Percentiles rank a stretch among this genome's conserved stretches.
Evolutionary conservation across 2,329 filamentous ascomycete species (phyloP).

Genomic region (Incumbomyces lentus): DNA sequence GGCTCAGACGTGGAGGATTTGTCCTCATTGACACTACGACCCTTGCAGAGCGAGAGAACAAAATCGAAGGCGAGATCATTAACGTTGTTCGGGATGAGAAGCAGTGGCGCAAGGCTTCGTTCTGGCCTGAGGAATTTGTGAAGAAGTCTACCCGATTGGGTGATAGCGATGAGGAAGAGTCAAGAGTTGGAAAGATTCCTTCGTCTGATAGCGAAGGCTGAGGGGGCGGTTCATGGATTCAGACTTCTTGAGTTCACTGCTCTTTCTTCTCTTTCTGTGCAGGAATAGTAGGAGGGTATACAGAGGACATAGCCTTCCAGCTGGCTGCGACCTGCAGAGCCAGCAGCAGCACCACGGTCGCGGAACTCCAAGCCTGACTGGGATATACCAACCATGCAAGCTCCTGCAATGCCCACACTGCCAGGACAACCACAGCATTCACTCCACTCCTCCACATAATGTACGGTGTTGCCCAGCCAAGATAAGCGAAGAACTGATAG

Average conservation of each 20-base stretch:
- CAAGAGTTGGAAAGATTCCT: constrained; percentile 74
- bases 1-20: constrained; percentile 81
- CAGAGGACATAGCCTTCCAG: constrained; percentile 15
- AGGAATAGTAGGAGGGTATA: constrained; percentile 8
- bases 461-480: constrained; percentile 81
- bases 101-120: constrained; percentile 76
- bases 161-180: constrained; percentile 66
- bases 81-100: constrained; percentile 90
- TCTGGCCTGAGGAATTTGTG: constrained; percentile 78
- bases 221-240: constrained; percentile 7
- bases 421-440: constrained; percentile 56
- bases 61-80: constrained; percentile 77
- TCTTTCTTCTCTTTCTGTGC: constrained; percentile 8
- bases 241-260: not conserved
- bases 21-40: constrained; percentile 65
- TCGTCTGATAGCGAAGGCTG: constrained; percentile 64
- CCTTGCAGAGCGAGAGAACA: constrained; percentile 59
- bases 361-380: constrained; percentile 58
- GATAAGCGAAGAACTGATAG: constrained; percentile 91
- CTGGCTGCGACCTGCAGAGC: constrained; percentile 47
- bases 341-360: constrained; percentile 60
- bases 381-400: constrained; percentile 92
- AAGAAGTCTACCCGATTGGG: constrained; percentile 46
- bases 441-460: constrained; percentile 69
- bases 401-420: constrained; percentile 68